A percentile compares a stretch with the other conserved stretches of the same genome.
Evolutionary conservation across 371 early-diverging fungal genomes (phyloP).

Genomic region (Mucor lusitanicus): DNA sequence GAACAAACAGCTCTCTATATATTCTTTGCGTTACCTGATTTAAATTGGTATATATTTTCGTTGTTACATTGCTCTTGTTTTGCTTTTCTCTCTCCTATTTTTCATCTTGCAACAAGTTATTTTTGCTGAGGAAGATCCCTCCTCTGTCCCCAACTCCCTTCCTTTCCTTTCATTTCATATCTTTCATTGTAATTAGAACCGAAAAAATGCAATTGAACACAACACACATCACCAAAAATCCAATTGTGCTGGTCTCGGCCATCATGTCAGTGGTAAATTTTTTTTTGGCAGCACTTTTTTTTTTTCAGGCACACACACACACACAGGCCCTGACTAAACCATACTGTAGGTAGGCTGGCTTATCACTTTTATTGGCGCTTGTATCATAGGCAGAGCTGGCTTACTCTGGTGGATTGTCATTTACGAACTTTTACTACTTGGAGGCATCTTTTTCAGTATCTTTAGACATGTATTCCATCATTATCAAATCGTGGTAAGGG

Average conservation of each 20-base stretch:
- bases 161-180: constrained; percentile 6
- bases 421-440: constrained; percentile 36
- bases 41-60: neutral
- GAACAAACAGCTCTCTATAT: neutral
- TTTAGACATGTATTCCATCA: constrained; percentile 33
- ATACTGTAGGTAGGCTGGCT: constrained; percentile 39
- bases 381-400: constrained; percentile 26
- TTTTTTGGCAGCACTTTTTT: neutral
- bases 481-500: constrained; percentile 43
- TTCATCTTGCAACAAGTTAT: neutral
- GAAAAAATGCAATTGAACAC: constrained; percentile 12
- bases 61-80: neutral
- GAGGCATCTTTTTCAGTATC: constrained; percentile 29
- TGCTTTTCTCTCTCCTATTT: neutral
- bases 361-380: constrained; percentile 40
- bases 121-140: neutral
- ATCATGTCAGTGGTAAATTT: constrained; percentile 17
- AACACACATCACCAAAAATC: constrained; percentile 15
- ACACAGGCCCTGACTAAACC: neutral
- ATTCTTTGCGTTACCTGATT: neutral
- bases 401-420: constrained; percentile 45
- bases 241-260: constrained; percentile 15
- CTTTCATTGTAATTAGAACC: neutral
- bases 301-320: too few species aligned
- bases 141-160: neutral